Percentiles rank a stretch among this genome's conserved stretches.
Conservation (phyloP, 805 yeast genomes). For the Blastobotrys parvus region DNA sequence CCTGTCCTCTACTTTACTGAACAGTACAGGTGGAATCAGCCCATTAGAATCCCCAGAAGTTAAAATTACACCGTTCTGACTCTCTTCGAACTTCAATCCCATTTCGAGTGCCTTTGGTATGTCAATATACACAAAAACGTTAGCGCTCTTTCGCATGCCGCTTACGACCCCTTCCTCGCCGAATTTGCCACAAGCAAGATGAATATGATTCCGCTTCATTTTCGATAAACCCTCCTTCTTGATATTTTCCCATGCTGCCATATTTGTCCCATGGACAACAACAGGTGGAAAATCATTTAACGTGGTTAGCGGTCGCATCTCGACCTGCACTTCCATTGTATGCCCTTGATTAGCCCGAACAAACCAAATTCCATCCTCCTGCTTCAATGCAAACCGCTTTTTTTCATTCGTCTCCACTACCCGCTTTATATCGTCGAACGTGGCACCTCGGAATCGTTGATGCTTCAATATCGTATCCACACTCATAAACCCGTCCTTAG, state of each 20-base stretch:
- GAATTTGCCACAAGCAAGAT: constrained; percentile 60
- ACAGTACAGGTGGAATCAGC: constrained; percentile 35
- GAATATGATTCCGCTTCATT: constrained; percentile 81
- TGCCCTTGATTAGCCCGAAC: constrained; percentile 97
- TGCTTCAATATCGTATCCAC: constrained; percentile 35
- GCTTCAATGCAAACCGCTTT: constrained; percentile 39
- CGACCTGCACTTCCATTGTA: constrained; percentile 43
- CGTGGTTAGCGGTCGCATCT: constrained; percentile 31
- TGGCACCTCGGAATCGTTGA: background rate
- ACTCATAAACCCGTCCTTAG: constrained; percentile 56
- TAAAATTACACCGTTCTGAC: constrained; percentile 69
- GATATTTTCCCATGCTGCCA: constrained; percentile 39
- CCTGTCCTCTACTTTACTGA: constrained; percentile 33
- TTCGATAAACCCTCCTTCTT: constrained; percentile 49
- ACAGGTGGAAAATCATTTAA: constrained; percentile 44
- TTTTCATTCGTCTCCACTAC: constrained; percentile 64
- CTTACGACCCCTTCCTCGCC: constrained; percentile 44
- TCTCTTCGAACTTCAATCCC: constrained; percentile 46
- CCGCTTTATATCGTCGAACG: constrained; percentile 43
- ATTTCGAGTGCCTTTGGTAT: constrained; percentile 37
- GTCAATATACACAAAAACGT: constrained; percentile 58
- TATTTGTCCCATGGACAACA: constrained; percentile 77
- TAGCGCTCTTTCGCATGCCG: constrained; percentile 60
- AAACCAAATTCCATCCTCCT: constrained; percentile 22
- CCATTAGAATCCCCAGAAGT: constrained; percentile 56